These are phyloP conservation scores for Pyrenula aspistea DNA, from an alignment of 495 filamentous ascomycete genomes.

Conservation along the genomic window DNA sequence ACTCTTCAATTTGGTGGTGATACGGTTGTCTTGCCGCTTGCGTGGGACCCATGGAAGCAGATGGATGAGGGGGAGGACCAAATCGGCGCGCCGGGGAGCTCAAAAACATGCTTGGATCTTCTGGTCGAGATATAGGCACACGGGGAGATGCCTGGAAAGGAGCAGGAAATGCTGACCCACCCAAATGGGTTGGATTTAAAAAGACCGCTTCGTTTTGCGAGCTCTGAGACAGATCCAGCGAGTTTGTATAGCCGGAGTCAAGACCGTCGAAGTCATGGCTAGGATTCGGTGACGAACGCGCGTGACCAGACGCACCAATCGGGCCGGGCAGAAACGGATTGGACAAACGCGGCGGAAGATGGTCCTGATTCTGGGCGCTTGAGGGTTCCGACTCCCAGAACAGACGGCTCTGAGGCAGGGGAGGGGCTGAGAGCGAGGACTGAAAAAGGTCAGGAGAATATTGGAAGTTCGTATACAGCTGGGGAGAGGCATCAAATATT, in stretches of 20 bases:
- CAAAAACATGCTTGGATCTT: conserved; percentile 45
- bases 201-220: conserved; percentile 1
- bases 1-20: conserved; percentile 46
- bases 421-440: conserved; percentile 57
- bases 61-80: conserved; percentile 25
- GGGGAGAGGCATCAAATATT: conserved; percentile 28
- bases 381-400: conserved; percentile 62
- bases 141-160: conserved; percentile 37
- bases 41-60: conserved; percentile 19
- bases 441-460: conserved; percentile 58
- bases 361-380: not conserved
- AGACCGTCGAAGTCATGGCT: not conserved
- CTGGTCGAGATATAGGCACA: conserved; percentile 23
- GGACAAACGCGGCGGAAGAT: not conserved
- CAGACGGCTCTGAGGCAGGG: conserved; percentile 50
- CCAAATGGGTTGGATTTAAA: conserved; percentile 16
- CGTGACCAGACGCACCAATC: not conserved
- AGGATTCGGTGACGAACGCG: not conserved
- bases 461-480: conserved; percentile 40
- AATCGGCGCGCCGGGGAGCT: conserved; percentile 37
- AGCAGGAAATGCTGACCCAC: conserved; percentile 30
- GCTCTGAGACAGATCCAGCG: conserved; percentile 7
- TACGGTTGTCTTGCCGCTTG: conserved; percentile 36
- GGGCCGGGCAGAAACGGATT: not conserved
- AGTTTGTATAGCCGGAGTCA: conserved; percentile 10